phyloP scores from a whole-genome alignment of 148 eudicot species.

The Chenopodium berlandieri region DNA sequence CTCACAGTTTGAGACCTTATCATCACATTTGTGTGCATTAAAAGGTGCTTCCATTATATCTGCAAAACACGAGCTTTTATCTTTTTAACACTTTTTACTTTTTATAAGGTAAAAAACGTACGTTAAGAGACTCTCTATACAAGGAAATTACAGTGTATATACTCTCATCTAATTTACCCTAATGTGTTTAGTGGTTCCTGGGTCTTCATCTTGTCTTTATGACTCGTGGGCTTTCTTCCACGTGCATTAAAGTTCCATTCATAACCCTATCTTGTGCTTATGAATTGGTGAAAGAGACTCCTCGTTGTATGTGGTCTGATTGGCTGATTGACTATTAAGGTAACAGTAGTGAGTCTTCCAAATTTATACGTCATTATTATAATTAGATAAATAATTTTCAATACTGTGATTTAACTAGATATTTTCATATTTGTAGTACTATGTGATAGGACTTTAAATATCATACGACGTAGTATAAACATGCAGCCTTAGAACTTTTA shows the following conservation, averaged over 20 bases:
- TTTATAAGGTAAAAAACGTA: too few species aligned
- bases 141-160: too few species aligned
- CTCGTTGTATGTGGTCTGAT: neutral
- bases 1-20: neutral
- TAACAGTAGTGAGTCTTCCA: neutral
- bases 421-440: neutral
- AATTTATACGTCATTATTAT: neutral
- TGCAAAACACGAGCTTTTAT: neutral
- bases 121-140: too few species aligned
- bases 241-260: neutral
- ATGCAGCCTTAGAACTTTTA: too few species aligned
- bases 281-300: neutral
- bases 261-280: neutral
- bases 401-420: neutral
- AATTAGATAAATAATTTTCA: neutral
- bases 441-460: too few species aligned
- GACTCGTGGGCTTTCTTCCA: neutral
- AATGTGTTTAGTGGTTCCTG: neutral
- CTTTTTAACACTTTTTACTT: too few species aligned
- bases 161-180: neutral
- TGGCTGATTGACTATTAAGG: neutral
- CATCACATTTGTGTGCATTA: conserved; percentile 9
- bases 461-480: too few species aligned
- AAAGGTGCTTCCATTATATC: conserved; percentile 9
- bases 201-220: neutral